Conservation (phyloP, 768 basidiomycete genomes). For the Porphyrellus cyaneotinctus region DNA sequence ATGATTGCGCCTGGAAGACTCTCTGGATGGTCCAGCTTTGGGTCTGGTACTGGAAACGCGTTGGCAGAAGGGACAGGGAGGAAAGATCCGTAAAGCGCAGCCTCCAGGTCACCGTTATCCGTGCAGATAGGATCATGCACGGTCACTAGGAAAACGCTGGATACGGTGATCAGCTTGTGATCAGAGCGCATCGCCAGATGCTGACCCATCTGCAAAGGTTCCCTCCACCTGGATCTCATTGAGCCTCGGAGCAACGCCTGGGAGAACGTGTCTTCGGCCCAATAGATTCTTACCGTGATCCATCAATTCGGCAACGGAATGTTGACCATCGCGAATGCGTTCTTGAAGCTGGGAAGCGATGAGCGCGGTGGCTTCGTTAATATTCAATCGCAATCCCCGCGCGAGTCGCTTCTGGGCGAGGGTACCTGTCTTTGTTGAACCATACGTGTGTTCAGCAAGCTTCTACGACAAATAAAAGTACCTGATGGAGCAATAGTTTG, state of each 20-base stretch:
- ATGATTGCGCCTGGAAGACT: slow-evolving; percentile 75
- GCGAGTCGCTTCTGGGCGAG: slow-evolving; percentile 94
- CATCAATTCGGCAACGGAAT: slow-evolving; percentile 91
- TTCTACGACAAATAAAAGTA: slow-evolving; percentile 14
- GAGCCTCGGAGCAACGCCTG: slow-evolving; percentile 68
- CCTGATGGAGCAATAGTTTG: slow-evolving; percentile 73
- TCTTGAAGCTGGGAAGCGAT: slow-evolving; percentile 94
- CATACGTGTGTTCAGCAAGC: background rate
- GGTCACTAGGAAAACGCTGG: slow-evolving; percentile 84
- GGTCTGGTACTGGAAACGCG: slow-evolving; percentile 57
- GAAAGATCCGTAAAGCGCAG: slow-evolving; percentile 95
- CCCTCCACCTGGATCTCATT: slow-evolving; percentile 94
- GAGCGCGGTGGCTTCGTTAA: slow-evolving; percentile 83
- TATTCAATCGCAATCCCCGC: slow-evolving; percentile 84
- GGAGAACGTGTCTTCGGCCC: slow-evolving; percentile 84
- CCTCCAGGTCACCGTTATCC: slow-evolving; percentile 66
- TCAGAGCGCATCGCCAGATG: background rate
- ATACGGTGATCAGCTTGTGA: background rate
- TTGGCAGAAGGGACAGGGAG: slow-evolving; percentile 70
- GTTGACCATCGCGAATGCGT: slow-evolving; percentile 83
- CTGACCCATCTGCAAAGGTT: slow-evolving; percentile 82
- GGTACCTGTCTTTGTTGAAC: slow-evolving; percentile 60
- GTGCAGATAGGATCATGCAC: slow-evolving; percentile 94
- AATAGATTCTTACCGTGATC: slow-evolving; percentile 85
- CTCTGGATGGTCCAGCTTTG: slow-evolving; percentile 46